Conservation (phyloP, 2,329 filamentous ascomycete species). For the Fusarium subglutinans region DNA sequence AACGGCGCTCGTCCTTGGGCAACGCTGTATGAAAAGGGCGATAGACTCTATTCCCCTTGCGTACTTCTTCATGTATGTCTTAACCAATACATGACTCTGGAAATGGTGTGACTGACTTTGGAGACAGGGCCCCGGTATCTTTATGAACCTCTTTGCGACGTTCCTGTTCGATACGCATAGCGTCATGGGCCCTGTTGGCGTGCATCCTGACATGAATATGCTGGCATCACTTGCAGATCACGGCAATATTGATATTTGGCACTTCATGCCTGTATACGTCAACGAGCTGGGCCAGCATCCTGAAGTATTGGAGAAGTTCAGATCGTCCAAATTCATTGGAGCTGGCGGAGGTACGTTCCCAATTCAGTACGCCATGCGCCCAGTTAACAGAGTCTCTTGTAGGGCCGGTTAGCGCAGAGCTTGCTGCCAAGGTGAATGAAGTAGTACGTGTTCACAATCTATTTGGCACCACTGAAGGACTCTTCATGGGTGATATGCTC, state of each 20-base stretch:
- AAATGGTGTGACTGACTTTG: not conserved
- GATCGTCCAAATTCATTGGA: not conserved
- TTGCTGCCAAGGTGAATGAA: not conserved
- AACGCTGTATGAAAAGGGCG: not conserved
- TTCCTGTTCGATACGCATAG: not conserved
- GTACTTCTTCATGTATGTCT: not conserved
- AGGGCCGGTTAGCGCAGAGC: not conserved
- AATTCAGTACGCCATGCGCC: accelerated
- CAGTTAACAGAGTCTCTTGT: not conserved
- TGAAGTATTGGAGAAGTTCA: not conserved
- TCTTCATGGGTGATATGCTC: not conserved
- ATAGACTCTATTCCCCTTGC: not conserved
- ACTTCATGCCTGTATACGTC: not conserved
- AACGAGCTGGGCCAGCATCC: not conserved
- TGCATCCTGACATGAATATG: not conserved
- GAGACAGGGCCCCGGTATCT: not conserved
- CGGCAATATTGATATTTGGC: not conserved
- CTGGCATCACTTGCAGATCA: not conserved
- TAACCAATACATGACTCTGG: not conserved
- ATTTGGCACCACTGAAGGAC: not conserved
- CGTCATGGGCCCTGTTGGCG: not conserved
- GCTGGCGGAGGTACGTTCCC: not conserved
- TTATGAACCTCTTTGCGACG: not conserved
- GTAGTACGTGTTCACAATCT: not conserved
- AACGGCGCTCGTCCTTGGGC: not conserved